These are phyloP conservation scores for Epichloe sibirici DNA, from an alignment of 2,329 filamentous ascomycete species.

Conservation along the genomic window DNA sequence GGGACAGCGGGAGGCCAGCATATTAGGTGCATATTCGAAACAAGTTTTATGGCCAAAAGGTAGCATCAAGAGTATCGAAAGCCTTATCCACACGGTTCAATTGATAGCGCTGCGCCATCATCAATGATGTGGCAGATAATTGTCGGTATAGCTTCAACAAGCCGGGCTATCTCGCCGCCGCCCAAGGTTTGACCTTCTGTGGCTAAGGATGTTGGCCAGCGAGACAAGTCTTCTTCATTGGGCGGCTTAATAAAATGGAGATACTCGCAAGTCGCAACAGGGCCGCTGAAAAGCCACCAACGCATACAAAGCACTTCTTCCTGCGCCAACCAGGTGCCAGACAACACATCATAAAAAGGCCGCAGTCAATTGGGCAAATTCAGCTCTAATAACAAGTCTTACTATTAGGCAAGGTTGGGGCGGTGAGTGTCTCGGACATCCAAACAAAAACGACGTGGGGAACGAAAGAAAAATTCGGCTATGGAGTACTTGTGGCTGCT, in stretches of 20 bases:
- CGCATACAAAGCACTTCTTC: neutral
- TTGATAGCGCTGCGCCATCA: neutral
- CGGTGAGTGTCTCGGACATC: neutral
- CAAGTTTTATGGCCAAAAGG: neutral
- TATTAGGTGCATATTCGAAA: neutral
- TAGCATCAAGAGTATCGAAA: neutral
- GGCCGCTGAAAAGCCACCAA: neutral
- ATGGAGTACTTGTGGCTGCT: neutral
- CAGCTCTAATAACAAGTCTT: neutral
- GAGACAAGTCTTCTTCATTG: neutral
- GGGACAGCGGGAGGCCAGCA: neutral
- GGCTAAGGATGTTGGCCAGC: neutral
- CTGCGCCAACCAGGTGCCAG: neutral
- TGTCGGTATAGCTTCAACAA: slow-evolving; percentile 1
- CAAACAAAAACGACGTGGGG: neutral
- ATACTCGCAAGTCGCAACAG: no score
- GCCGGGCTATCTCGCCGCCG: neutral
- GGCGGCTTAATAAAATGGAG: no score
- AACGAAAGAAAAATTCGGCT: neutral
- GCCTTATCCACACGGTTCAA: neutral
- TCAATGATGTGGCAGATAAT: neutral
- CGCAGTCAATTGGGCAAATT: neutral
- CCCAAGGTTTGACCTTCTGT: neutral
- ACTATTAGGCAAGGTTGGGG: neutral
- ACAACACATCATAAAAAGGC: neutral